Evolutionary conservation across 495 filamentous ascomycete species (phyloP), one percentile per base, ranked within the genome.

Genomic region (Aspergillus nidulans): DNA sequence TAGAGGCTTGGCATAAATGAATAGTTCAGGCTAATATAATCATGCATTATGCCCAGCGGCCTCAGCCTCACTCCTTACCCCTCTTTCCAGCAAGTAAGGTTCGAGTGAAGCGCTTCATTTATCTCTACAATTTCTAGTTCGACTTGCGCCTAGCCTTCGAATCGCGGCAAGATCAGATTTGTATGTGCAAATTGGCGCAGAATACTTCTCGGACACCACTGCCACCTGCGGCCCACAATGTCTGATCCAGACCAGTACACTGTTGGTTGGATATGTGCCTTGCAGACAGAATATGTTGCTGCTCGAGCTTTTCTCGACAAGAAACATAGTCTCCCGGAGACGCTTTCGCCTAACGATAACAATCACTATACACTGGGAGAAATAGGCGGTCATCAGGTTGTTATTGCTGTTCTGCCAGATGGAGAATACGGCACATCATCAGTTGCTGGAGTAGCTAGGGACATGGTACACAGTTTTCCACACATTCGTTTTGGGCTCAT

Each of bases 321-420:
- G 20, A 53, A 15, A 36, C 49, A 58, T 46, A 13, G 7, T 18
- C 49, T 12, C 0, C 55, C 55, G 4, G 41, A 53, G n/a, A 25
- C 43, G 10, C 43, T 40, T 38, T 55, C 52, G 6, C 52, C 40
- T 19, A 52, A 52, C 39, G 55, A 58, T 49, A 53, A 53, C 9
- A 58, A 58, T 43, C 49, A 58, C 49, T 58, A 58, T 32, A 58
- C 55, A 30, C 49, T 58, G 21, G 55, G 55, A 30, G 34, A 49
- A 42, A 58, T 58, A 15, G 30, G 43, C 12, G 50, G 43, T 18
- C 44, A 58, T 40, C 42, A 53, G n/a, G 41, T 58, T 38, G 49
- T 53, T 21, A 58, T 58, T n/a, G 55, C 50, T 1, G 49, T 53
- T 25, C 24, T 58, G 1, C 50, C 50, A 15, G 56, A 53, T 45